phyloP scores from a whole-genome alignment of 257 asterid species.

The Rauvolfia tetraphylla region DNA sequence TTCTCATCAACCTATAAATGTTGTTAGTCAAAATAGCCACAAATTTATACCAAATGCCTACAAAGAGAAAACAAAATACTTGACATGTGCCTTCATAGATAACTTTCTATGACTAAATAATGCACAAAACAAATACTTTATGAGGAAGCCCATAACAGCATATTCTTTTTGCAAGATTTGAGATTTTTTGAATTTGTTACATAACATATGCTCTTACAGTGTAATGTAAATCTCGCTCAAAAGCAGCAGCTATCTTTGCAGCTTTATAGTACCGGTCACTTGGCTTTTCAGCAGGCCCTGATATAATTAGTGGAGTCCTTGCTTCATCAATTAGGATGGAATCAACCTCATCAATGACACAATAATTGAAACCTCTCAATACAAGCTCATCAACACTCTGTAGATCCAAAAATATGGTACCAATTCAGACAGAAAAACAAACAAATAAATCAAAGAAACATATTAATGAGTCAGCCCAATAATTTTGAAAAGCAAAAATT shows the following conservation, averaged over 20 bases:
- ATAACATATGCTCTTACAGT: slow-evolving; percentile 46
- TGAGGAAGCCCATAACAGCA: background rate
- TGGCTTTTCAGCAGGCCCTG: slow-evolving; percentile 96
- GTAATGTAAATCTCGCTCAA: slow-evolving; percentile 85
- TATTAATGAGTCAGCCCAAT: slow-evolving; percentile 13
- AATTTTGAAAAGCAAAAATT: slow-evolving; percentile 28
- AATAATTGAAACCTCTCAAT: slow-evolving; percentile 77
- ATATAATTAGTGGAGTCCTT: slow-evolving; percentile 98
- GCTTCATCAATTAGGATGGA: slow-evolving; percentile 98
- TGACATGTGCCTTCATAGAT: background rate
- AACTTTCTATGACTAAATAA: background rate
- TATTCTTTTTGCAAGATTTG: background rate
- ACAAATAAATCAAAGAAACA: slow-evolving; percentile 18
- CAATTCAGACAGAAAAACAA: slow-evolving; percentile 22
- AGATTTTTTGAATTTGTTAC: background rate
- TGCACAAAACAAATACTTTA: background rate
- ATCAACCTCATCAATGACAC: slow-evolving; percentile 99
- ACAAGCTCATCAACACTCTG: slow-evolving; percentile 97
- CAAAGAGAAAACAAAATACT: background rate
- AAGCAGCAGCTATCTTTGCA: slow-evolving; percentile 90
- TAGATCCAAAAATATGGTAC: slow-evolving; percentile 28
- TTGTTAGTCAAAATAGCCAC: slow-evolving; percentile 3
- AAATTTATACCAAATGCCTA: background rate
- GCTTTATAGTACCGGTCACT: slow-evolving; percentile 95
- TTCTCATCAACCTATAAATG: slow-evolving; percentile 84